Evolutionary conservation across 306 rosid species (phyloP).

Genomic region (Urtica urens): DNA sequence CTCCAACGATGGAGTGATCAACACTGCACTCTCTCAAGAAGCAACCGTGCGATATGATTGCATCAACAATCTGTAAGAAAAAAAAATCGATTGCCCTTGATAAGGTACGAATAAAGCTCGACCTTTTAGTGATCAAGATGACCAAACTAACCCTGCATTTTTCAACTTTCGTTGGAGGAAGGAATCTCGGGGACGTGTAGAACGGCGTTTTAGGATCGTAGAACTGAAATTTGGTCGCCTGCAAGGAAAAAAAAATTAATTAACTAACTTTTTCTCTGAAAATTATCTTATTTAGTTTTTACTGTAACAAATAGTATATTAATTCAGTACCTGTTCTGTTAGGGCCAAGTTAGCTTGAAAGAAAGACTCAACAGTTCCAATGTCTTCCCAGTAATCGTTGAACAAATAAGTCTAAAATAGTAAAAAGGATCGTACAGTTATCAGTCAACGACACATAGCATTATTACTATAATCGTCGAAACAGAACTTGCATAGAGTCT

Average conservation of each 20-base stretch:
- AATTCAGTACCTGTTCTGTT: slow-evolving; percentile 63
- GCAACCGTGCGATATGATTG: slow-evolving; percentile 93
- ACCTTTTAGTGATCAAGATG: neutral
- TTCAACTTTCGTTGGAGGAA: slow-evolving; percentile 96
- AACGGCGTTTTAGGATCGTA: slow-evolving; percentile 94
- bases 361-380: slow-evolving; percentile 87
- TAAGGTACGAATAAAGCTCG: slow-evolving; percentile 12
- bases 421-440: slow-evolving; percentile 8
- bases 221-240: slow-evolving; percentile 82
- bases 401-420: slow-evolving; percentile 75
- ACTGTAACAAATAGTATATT: too few relatives aligned
- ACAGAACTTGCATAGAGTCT: slow-evolving; percentile 14
- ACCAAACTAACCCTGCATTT: slow-evolving; percentile 69
- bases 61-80: slow-evolving; percentile 58
- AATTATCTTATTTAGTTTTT: neutral
- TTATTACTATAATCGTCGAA: too few relatives aligned
- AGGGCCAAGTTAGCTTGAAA: slow-evolving; percentile 88
- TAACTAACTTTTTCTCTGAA: slow-evolving; percentile 20
- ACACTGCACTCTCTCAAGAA: slow-evolving; percentile 80
- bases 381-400: slow-evolving; percentile 98
- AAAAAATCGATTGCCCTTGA: neutral
- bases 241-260: slow-evolving; percentile 15
- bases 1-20: slow-evolving; percentile 85
- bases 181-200: slow-evolving; percentile 89
- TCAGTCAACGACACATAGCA: neutral